Percentiles rank a stretch among this genome's conserved stretches.
These are phyloP conservation scores for Glaciozyma martinii DNA, from an alignment of 768 basidiomycete genomes.

Conservation along the genomic window DNA sequence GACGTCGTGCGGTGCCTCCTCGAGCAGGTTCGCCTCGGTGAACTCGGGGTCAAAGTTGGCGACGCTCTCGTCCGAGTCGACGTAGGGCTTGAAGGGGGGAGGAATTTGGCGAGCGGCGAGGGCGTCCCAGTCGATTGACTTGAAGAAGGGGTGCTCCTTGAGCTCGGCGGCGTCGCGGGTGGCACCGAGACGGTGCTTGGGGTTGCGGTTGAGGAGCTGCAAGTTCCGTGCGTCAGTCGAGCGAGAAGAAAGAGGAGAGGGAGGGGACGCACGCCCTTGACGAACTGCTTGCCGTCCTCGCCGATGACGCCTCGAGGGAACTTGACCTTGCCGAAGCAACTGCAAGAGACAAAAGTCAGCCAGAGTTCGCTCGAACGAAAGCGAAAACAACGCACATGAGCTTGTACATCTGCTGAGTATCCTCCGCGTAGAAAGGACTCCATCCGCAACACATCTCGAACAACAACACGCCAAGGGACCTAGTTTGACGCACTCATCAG, in stretches of 20 bases:
- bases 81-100: conserved; percentile 94
- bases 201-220: conserved; percentile 93
- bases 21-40: conserved; percentile 69
- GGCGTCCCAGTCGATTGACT: conserved; percentile 79
- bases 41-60: conserved; percentile 98
- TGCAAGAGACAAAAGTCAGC: conserved; percentile 41
- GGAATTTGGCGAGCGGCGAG: conserved; percentile 79
- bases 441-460: conserved; percentile 99
- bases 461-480: conserved; percentile 81
- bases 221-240: conserved; percentile 1
- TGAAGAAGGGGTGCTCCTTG: conserved; percentile 93
- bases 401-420: conserved; percentile 99
- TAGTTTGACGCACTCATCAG: neutral
- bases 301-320: conserved; percentile 95
- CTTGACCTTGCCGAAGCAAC: conserved; percentile 96
- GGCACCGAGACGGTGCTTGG: conserved; percentile 92
- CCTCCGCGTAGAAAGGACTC: conserved; percentile 99
- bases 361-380: neutral
- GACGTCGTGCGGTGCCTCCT: conserved; percentile 31
- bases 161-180: conserved; percentile 82
- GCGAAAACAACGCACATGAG: conserved; percentile 38
- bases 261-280: conserved; percentile 72
- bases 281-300: conserved; percentile 97
- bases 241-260: neutral
- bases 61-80: conserved; percentile 97